Percentiles rank a stretch among this genome's conserved stretches.
Conservation (phyloP, 495 filamentous ascomycete genomes). For the Haplographium delicatum region DNA sequence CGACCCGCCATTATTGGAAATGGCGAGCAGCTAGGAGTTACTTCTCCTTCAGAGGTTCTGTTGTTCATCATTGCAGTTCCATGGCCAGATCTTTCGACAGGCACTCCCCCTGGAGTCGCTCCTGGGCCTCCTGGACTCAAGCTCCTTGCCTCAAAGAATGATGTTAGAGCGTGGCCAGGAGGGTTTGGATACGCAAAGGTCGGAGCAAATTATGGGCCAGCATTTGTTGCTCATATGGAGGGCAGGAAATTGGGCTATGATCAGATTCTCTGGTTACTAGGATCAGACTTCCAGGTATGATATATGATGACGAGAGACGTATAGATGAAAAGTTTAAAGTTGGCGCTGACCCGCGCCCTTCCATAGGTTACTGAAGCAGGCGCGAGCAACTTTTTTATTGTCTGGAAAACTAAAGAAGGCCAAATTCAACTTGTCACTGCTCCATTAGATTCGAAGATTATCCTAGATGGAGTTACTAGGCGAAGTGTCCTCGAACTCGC, state of each 20-base stretch:
- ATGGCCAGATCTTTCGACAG: conserved; percentile 55
- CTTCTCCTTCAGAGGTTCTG: conserved; percentile 71
- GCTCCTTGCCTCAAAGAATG: conserved; percentile 70
- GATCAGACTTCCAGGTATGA: conserved; percentile 41
- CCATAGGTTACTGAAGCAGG: conserved; percentile 81
- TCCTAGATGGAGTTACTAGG: conserved; percentile 81
- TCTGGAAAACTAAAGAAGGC: conserved; percentile 66
- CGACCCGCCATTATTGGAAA: conserved; percentile 85
- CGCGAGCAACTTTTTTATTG: conserved; percentile 83
- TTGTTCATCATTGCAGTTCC: conserved; percentile 73
- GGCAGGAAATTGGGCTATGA: conserved; percentile 67
- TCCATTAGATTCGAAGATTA: conserved; percentile 69
- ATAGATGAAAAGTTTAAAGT: no score
- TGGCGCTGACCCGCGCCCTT: no score
- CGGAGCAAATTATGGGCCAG: conserved; percentile 87
- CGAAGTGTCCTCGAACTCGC: conserved; percentile 70
- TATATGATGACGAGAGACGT: no score
- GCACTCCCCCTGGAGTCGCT: conserved; percentile 38
- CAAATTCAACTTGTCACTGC: conserved; percentile 74
- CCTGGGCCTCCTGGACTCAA: conserved; percentile 47
- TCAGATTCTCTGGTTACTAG: conserved; percentile 91
- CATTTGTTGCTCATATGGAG: conserved; percentile 58
- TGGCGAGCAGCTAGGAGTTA: conserved; percentile 73
- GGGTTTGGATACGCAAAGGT: conserved; percentile 92
- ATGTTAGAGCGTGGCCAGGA: conserved; percentile 86